Base-by-base conservation (phyloP, 164 flowering plant genomes). In the Dillenia turbinata region DNA sequence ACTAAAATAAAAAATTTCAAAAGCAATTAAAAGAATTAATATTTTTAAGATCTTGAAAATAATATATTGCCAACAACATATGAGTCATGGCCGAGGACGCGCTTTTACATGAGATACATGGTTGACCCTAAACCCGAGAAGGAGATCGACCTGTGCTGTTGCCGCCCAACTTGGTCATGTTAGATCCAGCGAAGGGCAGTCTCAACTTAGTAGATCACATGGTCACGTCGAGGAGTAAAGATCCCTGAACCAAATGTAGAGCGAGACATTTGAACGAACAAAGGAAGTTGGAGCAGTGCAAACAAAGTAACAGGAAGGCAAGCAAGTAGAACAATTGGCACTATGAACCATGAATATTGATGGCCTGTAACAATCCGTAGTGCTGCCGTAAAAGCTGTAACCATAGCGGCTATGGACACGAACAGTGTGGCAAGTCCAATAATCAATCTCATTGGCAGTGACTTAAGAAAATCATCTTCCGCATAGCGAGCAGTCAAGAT, bases 381-480 rank as follows among this genome's bases (percentile, higher is more conserved):
- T 24, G 58, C 8, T 53, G 65, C 65, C 9, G 13, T 11, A 2
- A 53, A 62, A 15, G 65, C 65, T 62, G 24, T 24, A 17, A 62
- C 22, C 58, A 62, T 53, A 9, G 50, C 8, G 0, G 45, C 58
- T 19, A 62, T 53, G 13, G 65, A 62, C 47, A 62, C 15, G 57
- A 62, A 62, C 10, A 62, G 43, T 12, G 65, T 45, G 0, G 33
- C 49, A 44, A 62, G 51, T 8, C 65, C 65, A 12, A 62, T 12
- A 33, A 62, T 54, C 65, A 62, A 45, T 51, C 33, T 62, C 11
- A 14, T 45, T 0, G 65, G 65, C 58, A 62, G 53, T 22, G 51
- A 9, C 40, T 10, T 9, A 2, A 62, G 51, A 24, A 62, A 62
- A 54, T 62, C 65, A 45, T 54, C 65, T 45, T 53, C 57, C 9